phyloP scores from a whole-genome alignment of 768 basidiomycete genomes.

The Suillus spraguei region DNA sequence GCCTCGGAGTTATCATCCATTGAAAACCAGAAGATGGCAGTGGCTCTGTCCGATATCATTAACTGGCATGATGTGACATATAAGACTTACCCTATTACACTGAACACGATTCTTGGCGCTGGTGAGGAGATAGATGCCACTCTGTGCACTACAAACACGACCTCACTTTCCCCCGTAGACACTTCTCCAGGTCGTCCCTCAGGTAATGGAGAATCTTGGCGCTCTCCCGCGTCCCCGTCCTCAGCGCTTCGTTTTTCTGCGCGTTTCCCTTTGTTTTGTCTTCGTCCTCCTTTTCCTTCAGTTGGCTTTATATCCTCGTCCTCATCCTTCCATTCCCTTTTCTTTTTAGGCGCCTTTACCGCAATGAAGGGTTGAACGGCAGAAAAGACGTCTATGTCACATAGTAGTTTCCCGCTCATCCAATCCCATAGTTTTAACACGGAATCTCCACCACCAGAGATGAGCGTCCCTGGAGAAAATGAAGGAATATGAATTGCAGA shows the following conservation, averaged over 20 bases:
- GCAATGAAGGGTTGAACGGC: constrained; percentile 50
- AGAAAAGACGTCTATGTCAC: constrained; percentile 53
- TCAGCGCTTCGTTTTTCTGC: constrained; percentile 25
- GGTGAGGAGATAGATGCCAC: constrained; percentile 49
- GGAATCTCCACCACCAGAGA: constrained; percentile 90
- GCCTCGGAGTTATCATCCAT: constrained; percentile 23
- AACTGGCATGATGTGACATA: neutral
- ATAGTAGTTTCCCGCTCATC: constrained; percentile 56
- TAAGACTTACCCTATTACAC: constrained; percentile 65
- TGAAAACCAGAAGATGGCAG: constrained; percentile 62
- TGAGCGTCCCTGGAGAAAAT: constrained; percentile 47
- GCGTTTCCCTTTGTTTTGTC: constrained; percentile 19
- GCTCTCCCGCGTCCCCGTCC: constrained; percentile 26
- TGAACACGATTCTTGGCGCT: constrained; percentile 53
- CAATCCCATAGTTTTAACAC: constrained; percentile 80
- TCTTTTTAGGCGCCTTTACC: constrained; percentile 35
- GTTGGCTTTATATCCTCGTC: constrained; percentile 23
- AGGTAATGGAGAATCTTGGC: constrained; percentile 13
- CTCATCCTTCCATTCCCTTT: constrained; percentile 32
- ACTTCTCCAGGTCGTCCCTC: neutral
- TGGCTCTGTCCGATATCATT: constrained; percentile 46
- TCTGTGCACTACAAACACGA: constrained; percentile 57
- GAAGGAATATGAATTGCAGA: constrained; percentile 76
- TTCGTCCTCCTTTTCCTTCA: constrained; percentile 19
- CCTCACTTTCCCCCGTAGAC: constrained; percentile 27